phyloP scores from a whole-genome alignment of 208 protist genomes.

The Trypanosoma vivax region DNA sequence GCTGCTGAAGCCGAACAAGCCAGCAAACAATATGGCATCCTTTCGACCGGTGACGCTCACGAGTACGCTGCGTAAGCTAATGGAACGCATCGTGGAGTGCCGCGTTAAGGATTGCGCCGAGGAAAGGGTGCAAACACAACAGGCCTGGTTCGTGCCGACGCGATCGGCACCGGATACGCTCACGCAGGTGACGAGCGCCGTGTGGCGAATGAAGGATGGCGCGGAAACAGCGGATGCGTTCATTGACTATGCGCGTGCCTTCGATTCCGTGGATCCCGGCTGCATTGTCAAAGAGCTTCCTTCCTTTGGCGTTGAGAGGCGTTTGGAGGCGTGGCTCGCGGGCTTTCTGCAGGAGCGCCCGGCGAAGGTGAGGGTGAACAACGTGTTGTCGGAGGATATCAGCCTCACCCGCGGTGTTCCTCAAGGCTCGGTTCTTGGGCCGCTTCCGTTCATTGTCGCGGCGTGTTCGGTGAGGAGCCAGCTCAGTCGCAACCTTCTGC shows the following conservation, averaged over 20 bases:
- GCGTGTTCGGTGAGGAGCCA: conserved; percentile 19
- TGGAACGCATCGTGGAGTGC: conserved; percentile 19
- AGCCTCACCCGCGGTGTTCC: no score
- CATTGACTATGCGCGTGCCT: no score
- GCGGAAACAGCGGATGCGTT: no score
- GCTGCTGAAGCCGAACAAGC: no score
- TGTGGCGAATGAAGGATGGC: neutral
- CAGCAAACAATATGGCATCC: no score
- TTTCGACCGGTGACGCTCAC: conserved; percentile 26
- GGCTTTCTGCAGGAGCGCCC: conserved; percentile 9
- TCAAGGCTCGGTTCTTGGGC: conserved; percentile 25
- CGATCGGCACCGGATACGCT: conserved; percentile 18
- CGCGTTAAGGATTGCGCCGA: conserved; percentile 15
- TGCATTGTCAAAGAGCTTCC: conserved; percentile 13
- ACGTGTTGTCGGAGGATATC: no score
- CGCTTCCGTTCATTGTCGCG: conserved; percentile 21
- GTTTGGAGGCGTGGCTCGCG: conserved; percentile 15
- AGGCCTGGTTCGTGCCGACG: conserved; percentile 16
- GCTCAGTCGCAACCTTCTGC: neutral
- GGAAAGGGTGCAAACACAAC: neutral
- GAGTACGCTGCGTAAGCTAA: conserved; percentile 21
- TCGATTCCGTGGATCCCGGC: conserved; percentile 28
- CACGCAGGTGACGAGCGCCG: neutral
- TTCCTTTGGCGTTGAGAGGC: neutral
- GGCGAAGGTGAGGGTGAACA: no score